Evolutionary conservation across 2,329 filamentous ascomycete species (phyloP).

Genomic region (Purpureocillium takamizusanense): DNA sequence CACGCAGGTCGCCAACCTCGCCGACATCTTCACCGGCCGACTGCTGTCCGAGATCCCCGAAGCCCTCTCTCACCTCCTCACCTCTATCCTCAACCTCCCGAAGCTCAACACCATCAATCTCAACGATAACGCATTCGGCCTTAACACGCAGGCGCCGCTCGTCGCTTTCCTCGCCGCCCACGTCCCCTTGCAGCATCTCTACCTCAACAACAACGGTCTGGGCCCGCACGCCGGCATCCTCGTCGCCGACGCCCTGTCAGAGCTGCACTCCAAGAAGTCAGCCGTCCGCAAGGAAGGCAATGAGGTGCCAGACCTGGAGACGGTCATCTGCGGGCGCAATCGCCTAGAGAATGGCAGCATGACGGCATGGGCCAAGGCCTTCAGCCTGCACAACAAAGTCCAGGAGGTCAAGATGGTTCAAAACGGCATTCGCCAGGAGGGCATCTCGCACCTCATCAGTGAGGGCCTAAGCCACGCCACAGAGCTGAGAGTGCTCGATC

Average conservation of each 20-base stretch:
- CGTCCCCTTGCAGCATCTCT: constrained; percentile 83
- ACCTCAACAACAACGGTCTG: constrained; percentile 97
- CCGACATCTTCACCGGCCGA: constrained; percentile 95
- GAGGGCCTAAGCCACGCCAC: constrained; percentile 66
- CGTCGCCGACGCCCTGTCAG: constrained; percentile 77
- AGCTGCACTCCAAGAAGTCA: constrained; percentile 77
- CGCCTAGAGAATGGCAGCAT: constrained; percentile 93
- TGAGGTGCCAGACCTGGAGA: constrained; percentile 77
- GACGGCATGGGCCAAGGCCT: constrained; percentile 87
- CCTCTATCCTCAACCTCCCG: constrained; percentile 75
- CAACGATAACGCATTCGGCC: constrained; percentile 95
- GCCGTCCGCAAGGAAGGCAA: constrained; percentile 63
- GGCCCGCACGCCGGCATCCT: constrained; percentile 84
- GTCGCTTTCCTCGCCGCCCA: constrained; percentile 86
- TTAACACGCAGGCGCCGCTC: constrained; percentile 88
- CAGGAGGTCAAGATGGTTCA: constrained; percentile 94
- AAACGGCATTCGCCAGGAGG: constrained; percentile 92
- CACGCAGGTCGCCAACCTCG: constrained; percentile 68
- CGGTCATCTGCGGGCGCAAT: constrained; percentile 95
- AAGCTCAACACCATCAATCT: constrained; percentile 88
- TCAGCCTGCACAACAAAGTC: constrained; percentile 72
- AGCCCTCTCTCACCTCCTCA: constrained; percentile 77
- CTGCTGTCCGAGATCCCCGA: constrained; percentile 89
- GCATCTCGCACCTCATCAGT: constrained; percentile 71
- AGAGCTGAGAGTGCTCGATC: constrained; percentile 67